Evolutionary conservation across 345 rosid species (phyloP), one percentile per base, ranked within the genome.

Genomic region (Euclidium syriacum): DNA sequence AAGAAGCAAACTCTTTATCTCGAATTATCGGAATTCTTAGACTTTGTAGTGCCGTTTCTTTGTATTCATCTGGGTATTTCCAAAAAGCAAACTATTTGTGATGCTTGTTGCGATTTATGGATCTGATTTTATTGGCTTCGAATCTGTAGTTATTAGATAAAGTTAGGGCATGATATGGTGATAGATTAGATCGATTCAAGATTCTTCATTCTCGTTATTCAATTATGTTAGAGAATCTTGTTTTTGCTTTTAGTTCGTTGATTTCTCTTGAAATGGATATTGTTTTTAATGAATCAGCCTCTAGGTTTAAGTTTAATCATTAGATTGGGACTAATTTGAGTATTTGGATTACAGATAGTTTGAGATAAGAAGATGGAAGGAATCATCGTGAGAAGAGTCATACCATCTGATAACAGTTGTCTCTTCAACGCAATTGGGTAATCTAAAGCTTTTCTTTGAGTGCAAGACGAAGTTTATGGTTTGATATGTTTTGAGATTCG

Each of bases 361-460:
- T 48, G 58, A 30, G 65, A 32, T 52, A 12, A 3, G 4, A 40
- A 33, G 1, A 71, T 71, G 75, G 99, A 90, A 58, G 97, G 95
- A 52, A 62, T 71, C 55, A 30, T 87, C 24, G 73, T 78, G 71
- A 85, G 99, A 73, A 84, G 99, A 70, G 89, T 94, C 26, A 94
- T 94, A 64, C 96, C 96, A 42, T 90, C 99, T 2, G 97, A 94
- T 55, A 94, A 94, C 80, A 90, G 96, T 76, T 94, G 99, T 66
- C 90, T 94, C 49, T 94, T 90, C 80, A 94, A 90, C 69, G 96
- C 99, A 41, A 78, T 87, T 15, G 85, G 96, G 99, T 94, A 79
- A 75, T 27, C 1, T 38, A n/a, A 8, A 52, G 68, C 50, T 44
- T 73, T n/a, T n/a, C n/a, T n/a, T 47, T 41, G 12, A 30, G 19